A percentile compares a stretch with the other conserved stretches of the same genome.
These are phyloP conservation scores for Corchorus capsularis DNA, from an alignment of 345 rosid genomes.

Conservation along the genomic window DNA sequence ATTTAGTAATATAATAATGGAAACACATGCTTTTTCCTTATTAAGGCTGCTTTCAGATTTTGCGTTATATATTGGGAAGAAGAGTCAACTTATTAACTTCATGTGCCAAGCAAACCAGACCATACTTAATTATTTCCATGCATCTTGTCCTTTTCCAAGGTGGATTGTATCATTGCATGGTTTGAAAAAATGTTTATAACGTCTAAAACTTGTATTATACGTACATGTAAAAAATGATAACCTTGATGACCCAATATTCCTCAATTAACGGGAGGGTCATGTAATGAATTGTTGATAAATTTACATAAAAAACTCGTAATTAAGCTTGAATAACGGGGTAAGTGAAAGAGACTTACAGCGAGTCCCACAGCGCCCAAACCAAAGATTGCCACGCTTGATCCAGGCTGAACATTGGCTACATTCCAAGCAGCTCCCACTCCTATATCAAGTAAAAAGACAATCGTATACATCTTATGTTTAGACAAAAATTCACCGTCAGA, in stretches of 20 bases:
- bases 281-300: background rate
- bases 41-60: background rate
- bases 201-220: background rate
- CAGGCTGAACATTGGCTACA: slow-evolving; percentile 54
- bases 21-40: background rate
- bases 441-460: slow-evolving; percentile 3
- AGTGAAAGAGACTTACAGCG: slow-evolving; percentile 49
- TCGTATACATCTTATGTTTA: background rate
- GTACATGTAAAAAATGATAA: too few species aligned
- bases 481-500: slow-evolving; percentile 1
- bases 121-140: background rate
- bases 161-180: background rate
- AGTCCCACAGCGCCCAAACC: slow-evolving; percentile 76
- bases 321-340: background rate
- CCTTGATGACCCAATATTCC: background rate
- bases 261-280: background rate
- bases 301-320: background rate
- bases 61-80: background rate
- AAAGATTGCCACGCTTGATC: slow-evolving; percentile 61
- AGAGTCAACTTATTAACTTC: background rate
- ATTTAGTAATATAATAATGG: too few species aligned
- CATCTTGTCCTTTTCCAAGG: background rate
- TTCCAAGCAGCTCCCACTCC: slow-evolving; percentile 86
- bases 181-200: background rate
- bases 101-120: background rate